Conservation (phyloP, 306 rosid genomes). For the Medicago lupulina region DNA sequence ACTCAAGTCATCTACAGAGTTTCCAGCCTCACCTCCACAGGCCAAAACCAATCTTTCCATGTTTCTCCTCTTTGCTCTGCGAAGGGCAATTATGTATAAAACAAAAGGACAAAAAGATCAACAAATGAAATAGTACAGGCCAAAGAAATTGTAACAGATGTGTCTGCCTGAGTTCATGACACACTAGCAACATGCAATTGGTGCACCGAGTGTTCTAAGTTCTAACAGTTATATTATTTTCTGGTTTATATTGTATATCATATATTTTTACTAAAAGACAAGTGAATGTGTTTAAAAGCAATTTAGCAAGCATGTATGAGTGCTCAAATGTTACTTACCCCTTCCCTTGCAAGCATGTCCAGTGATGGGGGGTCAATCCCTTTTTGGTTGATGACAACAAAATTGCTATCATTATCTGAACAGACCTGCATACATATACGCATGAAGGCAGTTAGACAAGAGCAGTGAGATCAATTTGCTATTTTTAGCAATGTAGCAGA, state of each 20-base stretch:
- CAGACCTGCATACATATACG: conserved; percentile 70
- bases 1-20: conserved; percentile 90
- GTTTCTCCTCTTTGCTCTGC: conserved; percentile 99
- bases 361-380: conserved; percentile 97
- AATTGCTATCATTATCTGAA: conserved; percentile 71
- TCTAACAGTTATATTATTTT: too few relatives aligned
- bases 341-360: conserved; percentile 93
- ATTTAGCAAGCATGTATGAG: too few relatives aligned
- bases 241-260: conserved; percentile 4
- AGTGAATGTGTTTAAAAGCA: too few relatives aligned
- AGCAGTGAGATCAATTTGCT: background rate
- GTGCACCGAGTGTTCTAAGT: background rate
- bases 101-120: conserved; percentile 21
- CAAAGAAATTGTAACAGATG: too few relatives aligned
- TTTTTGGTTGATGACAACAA: conserved; percentile 90
- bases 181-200: conserved; percentile 15
- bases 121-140: too few relatives aligned
- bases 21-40: conserved; percentile 95
- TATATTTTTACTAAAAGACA: background rate
- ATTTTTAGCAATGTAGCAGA: background rate
- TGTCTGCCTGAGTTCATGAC: background rate
- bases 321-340: too few relatives aligned
- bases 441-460: conserved; percentile 3
- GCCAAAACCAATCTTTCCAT: conserved; percentile 97
- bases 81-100: conserved; percentile 87